Base-by-base conservation (phyloP, 1,139 yeast species). In the Protomyces macrosporus region DNA sequence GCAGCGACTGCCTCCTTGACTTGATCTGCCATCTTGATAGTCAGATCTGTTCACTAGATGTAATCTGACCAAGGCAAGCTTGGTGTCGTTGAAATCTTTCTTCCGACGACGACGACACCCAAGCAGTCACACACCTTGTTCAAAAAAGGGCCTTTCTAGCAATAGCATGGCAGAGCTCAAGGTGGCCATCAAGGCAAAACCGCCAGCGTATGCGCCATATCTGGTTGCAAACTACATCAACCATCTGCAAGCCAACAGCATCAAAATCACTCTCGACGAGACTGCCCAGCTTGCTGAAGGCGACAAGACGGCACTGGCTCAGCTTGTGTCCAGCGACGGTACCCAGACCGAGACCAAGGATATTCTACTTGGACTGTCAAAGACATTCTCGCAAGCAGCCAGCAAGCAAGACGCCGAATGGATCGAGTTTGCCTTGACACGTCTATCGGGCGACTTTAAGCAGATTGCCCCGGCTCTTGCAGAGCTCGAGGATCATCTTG, bases 401-500 rank as follows among this genome's bases (percentile, higher is more conserved):
- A 55, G 60, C 32, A 39, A 33, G 14, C 40, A 36, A 34, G 52
- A 34, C 4, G 35, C 35, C 23, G 72, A 83, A 68, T 90, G 96
- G 96, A 76, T 83, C 71, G 79, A 83, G 66, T 81, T 86, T 71
- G 90, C 95, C 52, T 78, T 81, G 69, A 83, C 83, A 65, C 84
- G 87, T 71, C 81, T 90, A 68, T 82, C 87, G 74, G 90, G 88
- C 79, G 95, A 93, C 77, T 93, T 93, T 81, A 90, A 90, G 78
- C 87, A 85, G 72, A 81, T 93, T 69, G 81, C 95, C 35, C 82
- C 79, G 59, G 85, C 88, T 70, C 83, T 93, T 73, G 97, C 89
- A 74, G 82, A 82, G 72, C 80, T 93, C 70, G 97, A 93, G 71
- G 77, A 85, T 60, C 93, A 87, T 75, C 82, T 93, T 75, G 89